A percentile compares a stretch with the other conserved stretches of the same genome.
Evolutionary conservation across 164 flowering plant species (phyloP).

Genomic region (Magnolia officinalis): DNA sequence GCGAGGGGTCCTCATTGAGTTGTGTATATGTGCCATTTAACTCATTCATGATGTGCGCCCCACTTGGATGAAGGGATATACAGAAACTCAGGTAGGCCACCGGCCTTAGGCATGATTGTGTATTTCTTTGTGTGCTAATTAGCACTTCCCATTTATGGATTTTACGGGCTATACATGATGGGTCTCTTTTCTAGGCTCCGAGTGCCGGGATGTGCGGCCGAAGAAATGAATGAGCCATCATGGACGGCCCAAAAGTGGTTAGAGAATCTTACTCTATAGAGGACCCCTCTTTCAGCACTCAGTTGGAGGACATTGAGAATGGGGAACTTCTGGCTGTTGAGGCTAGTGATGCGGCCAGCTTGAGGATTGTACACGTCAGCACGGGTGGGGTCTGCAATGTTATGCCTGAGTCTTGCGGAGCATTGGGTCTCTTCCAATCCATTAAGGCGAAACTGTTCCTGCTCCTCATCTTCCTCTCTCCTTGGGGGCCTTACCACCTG

Average conservation of each 20-base stretch:
- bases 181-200: too few relatives aligned
- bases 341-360: constrained; percentile 46
- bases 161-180: too few relatives aligned
- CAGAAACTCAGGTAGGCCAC: too few relatives aligned
- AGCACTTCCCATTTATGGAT: too few relatives aligned
- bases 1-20: too few relatives aligned
- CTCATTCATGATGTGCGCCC: too few relatives aligned
- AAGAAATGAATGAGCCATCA: too few relatives aligned
- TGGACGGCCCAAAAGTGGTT: not conserved
- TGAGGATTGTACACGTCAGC: constrained; percentile 51
- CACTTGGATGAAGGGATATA: too few relatives aligned
- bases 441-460: constrained; percentile 21
- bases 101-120: too few relatives aligned
- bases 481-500: constrained; percentile 26
- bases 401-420: constrained; percentile 39
- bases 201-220: too few relatives aligned
- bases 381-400: constrained; percentile 42
- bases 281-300: constrained; percentile 54
- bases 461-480: constrained; percentile 7
- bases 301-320: constrained; percentile 40
- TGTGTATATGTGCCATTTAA: too few relatives aligned
- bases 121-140: too few relatives aligned
- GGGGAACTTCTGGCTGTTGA: constrained; percentile 61
- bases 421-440: constrained; percentile 70
- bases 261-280: constrained; percentile 38